These are phyloP conservation scores for Erythrobasidium hasegawianum DNA, from an alignment of 1,284 basidiomycete genomes.

Conservation along the genomic window DNA sequence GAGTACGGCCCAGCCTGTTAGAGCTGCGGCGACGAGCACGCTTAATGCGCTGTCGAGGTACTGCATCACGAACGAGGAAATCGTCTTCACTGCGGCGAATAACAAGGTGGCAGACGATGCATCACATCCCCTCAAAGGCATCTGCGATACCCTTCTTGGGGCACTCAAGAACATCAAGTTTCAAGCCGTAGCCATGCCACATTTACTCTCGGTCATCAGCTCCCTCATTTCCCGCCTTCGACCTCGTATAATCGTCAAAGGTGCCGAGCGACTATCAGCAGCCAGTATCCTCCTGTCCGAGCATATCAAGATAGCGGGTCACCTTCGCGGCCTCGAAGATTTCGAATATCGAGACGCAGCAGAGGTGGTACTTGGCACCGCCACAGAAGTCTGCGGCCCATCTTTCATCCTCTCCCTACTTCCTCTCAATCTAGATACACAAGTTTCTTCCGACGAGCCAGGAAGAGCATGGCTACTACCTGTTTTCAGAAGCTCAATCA, in stretches of 20 bases:
- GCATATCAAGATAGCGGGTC: slow-evolving; percentile 69
- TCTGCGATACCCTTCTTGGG: slow-evolving; percentile 9
- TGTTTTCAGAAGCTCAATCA: slow-evolving; percentile 67
- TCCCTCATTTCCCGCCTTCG: slow-evolving; percentile 36
- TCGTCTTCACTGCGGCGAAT: slow-evolving; percentile 57
- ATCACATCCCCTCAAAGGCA: slow-evolving; percentile 12
- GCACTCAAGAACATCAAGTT: slow-evolving; percentile 54
- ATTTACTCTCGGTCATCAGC: slow-evolving; percentile 60
- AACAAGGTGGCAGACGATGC: background rate
- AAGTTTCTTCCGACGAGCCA: slow-evolving; percentile 28
- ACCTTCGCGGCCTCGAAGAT: slow-evolving; percentile 68
- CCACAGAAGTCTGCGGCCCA: slow-evolving; percentile 83
- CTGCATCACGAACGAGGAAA: slow-evolving; percentile 62
- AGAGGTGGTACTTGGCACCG: slow-evolving; percentile 72
- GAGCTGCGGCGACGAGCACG: slow-evolving; percentile 14
- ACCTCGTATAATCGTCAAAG: slow-evolving; percentile 44
- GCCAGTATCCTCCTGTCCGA: slow-evolving; percentile 70
- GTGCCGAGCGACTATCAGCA: slow-evolving; percentile 54
- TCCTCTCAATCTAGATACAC: slow-evolving; percentile 74
- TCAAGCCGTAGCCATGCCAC: slow-evolving; percentile 66
- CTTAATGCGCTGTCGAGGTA: slow-evolving; percentile 41
- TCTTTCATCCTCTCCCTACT: slow-evolving; percentile 68
- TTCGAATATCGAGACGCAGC: slow-evolving; percentile 90
- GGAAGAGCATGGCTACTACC: slow-evolving; percentile 87
- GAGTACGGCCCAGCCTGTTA: slow-evolving; percentile 2